phyloP scores from a whole-genome alignment of 2,329 filamentous ascomycete genomes.

The Pyrenochaeta sp. region DNA sequence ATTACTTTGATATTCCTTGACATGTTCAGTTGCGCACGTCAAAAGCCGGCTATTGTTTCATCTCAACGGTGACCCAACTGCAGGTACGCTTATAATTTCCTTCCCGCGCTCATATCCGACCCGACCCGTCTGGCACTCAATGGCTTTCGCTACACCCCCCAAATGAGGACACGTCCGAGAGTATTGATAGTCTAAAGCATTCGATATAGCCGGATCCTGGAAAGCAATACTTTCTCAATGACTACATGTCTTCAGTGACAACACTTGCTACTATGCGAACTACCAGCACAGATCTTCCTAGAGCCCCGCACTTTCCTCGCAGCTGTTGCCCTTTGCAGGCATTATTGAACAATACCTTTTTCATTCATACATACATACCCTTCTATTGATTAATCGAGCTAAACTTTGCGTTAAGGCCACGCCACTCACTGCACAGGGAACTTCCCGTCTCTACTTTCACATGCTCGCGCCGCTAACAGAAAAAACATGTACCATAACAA shows the following conservation, averaged over 20 bases:
- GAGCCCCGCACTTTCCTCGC: constrained; percentile 3
- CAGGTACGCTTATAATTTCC: constrained; percentile 36
- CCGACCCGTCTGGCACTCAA: constrained; percentile 7
- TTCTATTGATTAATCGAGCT: constrained; percentile 1
- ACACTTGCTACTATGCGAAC: constrained; percentile 5
- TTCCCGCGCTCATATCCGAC: constrained; percentile 16
- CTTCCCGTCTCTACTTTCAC: constrained; percentile 1
- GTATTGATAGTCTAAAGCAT: constrained; percentile 4
- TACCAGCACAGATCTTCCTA: constrained; percentile 7
- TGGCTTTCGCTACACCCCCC: constrained; percentile 5
- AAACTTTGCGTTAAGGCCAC: background rate
- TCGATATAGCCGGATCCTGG: constrained; percentile 4
- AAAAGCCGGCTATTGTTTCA: constrained; percentile 22
- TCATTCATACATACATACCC: background rate
- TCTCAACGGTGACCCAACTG: constrained; percentile 28
- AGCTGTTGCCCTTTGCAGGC: constrained; percentile 3
- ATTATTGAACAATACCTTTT: background rate
- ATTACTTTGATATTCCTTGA: constrained; percentile 9
- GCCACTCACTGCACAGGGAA: background rate
- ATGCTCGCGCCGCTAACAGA: constrained; percentile 2
- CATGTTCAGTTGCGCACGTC: constrained; percentile 20
- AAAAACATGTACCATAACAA: constrained; percentile 9
- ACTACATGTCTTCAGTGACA: constrained; percentile 2
- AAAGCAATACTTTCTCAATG: constrained; percentile 3
- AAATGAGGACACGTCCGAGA: constrained; percentile 9